Conservation (phyloP, 495 filamentous ascomycete species). For the Annulohypoxylon stygium region DNA sequence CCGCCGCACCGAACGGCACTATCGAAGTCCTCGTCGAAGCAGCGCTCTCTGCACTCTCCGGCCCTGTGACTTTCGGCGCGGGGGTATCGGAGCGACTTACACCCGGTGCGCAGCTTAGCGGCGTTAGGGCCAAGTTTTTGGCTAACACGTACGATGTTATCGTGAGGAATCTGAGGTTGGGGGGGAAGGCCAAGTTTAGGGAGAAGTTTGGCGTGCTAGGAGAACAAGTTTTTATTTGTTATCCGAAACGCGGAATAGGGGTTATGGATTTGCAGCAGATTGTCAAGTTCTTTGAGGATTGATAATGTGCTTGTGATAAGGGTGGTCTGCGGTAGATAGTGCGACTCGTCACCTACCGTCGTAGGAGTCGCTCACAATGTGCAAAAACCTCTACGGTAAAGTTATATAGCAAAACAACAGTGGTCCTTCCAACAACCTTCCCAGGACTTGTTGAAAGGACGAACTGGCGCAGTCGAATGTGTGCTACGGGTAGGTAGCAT, state of each 20-base stretch:
- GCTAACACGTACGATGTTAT: constrained; percentile 74
- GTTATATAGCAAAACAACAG: too few species aligned
- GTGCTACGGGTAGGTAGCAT: too few species aligned
- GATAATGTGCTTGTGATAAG: background rate
- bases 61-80: constrained; percentile 74
- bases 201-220: constrained; percentile 76
- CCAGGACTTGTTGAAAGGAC: too few species aligned
- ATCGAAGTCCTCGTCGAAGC: constrained; percentile 66
- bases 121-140: constrained; percentile 72
- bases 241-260: constrained; percentile 55
- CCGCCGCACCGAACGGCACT: constrained; percentile 71
- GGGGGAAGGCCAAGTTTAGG: constrained; percentile 77
- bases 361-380: too few species aligned
- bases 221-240: constrained; percentile 74
- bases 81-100: constrained; percentile 69
- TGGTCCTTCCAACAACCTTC: too few species aligned
- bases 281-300: constrained; percentile 24
- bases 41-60: constrained; percentile 70
- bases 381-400: too few species aligned
- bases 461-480: too few species aligned
- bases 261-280: constrained; percentile 24
- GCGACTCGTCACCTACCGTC: too few species aligned
- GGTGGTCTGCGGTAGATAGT: too few species aligned
- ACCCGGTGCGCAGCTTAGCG: constrained; percentile 73
- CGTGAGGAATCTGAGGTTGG: constrained; percentile 73